phyloP scores from a whole-genome alignment of 441 rosid genomes.

The Francoa sonchifolia region DNA sequence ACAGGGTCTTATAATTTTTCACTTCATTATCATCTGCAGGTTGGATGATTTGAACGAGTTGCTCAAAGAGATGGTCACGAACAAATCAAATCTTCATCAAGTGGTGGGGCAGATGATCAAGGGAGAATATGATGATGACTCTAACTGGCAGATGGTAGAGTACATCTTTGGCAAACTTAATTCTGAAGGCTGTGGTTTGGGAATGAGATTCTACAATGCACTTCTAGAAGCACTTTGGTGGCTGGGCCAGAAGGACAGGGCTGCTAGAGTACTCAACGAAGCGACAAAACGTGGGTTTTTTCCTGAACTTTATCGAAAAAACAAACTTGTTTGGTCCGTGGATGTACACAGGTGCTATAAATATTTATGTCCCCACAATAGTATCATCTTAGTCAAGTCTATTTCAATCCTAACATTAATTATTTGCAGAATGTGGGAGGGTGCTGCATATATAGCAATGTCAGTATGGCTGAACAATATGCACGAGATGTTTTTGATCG shows the following conservation, averaged over 20 bases:
- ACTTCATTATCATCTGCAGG: conserved; percentile 25
- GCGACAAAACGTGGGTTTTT: conserved; percentile 76
- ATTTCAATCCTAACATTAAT: conserved; percentile 11
- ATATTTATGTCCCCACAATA: conserved; percentile 7
- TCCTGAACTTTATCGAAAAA: conserved; percentile 77
- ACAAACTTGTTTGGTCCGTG: conserved; percentile 77
- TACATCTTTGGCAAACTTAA: conserved; percentile 74
- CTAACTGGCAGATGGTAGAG: conserved; percentile 94
- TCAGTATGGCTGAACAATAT: conserved; percentile 74
- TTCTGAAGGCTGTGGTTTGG: conserved; percentile 82
- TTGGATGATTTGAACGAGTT: conserved; percentile 67
- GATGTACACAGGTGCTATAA: conserved; percentile 68
- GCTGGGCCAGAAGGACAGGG: conserved; percentile 81
- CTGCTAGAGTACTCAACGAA: conserved; percentile 71
- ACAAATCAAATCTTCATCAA: conserved; percentile 75
- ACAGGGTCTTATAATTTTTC: background rate
- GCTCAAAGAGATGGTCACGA: conserved; percentile 68
- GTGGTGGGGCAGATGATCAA: conserved; percentile 85
- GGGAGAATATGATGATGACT: conserved; percentile 74
- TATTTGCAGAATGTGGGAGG: conserved; percentile 80
- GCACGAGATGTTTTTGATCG: conserved; percentile 32
- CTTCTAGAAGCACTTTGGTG: conserved; percentile 95
- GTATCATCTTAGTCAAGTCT: conserved; percentile 2
- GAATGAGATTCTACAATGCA: conserved; percentile 81
- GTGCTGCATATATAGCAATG: conserved; percentile 61